phyloP scores from a whole-genome alignment of 257 asterid genomes.

The Solanum acaule region DNA sequence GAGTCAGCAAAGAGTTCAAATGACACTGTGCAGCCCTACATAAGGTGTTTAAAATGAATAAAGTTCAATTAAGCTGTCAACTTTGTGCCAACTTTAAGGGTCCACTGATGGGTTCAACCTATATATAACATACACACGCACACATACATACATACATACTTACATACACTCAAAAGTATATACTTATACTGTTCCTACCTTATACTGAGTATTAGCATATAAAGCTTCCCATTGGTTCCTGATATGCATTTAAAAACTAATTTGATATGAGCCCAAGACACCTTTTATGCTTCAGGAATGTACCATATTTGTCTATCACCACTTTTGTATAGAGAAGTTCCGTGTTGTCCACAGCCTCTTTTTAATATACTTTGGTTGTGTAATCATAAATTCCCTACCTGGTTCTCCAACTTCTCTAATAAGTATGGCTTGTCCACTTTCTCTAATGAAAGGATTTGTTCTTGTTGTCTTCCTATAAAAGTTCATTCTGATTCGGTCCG shows the following conservation, averaged over 20 bases:
- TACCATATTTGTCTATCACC: background rate
- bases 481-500: background rate
- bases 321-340: background rate
- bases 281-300: background rate
- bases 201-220: background rate
- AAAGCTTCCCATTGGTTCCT: background rate
- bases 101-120: too few relatives aligned
- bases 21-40: too few relatives aligned
- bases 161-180: background rate
- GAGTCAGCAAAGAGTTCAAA: too few relatives aligned
- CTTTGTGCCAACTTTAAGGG: too few relatives aligned
- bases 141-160: background rate
- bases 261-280: background rate
- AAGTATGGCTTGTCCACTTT: background rate
- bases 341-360: background rate
- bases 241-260: background rate
- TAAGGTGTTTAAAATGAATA: too few relatives aligned
- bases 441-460: background rate
- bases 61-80: too few relatives aligned
- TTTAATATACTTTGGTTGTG: background rate
- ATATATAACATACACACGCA: too few relatives aligned
- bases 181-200: background rate
- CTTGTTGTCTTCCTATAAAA: background rate
- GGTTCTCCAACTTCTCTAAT: background rate
- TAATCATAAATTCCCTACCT: background rate